Evolutionary conservation across 2,329 filamentous ascomycete genomes (phyloP).

Genomic region (Ceratocystis papillata): DNA sequence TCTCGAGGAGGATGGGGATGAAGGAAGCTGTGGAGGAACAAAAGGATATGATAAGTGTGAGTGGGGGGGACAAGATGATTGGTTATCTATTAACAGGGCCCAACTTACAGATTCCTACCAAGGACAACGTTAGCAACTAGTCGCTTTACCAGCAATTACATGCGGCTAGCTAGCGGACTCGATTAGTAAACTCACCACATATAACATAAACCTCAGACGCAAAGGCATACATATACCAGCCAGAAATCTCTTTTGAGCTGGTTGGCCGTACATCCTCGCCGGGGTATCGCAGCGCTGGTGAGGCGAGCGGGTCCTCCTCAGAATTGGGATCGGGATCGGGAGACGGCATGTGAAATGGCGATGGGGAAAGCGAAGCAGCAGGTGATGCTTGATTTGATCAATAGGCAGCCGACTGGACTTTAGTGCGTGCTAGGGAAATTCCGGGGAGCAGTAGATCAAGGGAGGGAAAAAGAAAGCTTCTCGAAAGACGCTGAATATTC

Average conservation of each 20-base stretch:
- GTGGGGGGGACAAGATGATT: not conserved
- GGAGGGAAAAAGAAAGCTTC: no score
- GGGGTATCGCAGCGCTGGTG: constrained; percentile 43
- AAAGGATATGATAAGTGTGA: not conserved
- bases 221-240: constrained; percentile 95
- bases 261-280: constrained; percentile 86
- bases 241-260: constrained; percentile 72
- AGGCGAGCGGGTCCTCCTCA: constrained; percentile 28
- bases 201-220: constrained; percentile 94
- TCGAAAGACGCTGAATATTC: no score
- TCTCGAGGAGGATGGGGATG: constrained; percentile 89
- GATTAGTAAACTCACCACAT: constrained; percentile 50
- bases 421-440: no score
- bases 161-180: not conserved
- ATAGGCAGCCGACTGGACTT: no score
- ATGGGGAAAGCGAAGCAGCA: not conserved
- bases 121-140: constrained; percentile 16
- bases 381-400: not conserved
- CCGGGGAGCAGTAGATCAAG: no score
- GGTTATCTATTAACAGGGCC: constrained; percentile 24
- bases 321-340: not conserved
- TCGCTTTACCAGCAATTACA: not conserved
- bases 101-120: constrained; percentile 29
- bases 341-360: not conserved
- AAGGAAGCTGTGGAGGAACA: constrained; percentile 58